Evolutionary conservation across 306 rosid genomes (phyloP).

Genomic region (Arachis stenosperma): DNA sequence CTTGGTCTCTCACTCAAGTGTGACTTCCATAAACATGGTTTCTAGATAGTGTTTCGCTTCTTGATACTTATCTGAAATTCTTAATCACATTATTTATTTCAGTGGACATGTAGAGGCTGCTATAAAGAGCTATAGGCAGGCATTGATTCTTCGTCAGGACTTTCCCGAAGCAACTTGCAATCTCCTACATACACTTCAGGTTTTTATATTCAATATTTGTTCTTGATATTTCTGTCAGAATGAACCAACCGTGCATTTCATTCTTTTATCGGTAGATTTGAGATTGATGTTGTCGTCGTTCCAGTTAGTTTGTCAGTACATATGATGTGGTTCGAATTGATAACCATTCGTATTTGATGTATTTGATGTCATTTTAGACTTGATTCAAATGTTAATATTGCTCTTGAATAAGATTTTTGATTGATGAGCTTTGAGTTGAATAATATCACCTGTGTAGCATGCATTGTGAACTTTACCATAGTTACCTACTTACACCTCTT

Average conservation of each 20-base stretch:
- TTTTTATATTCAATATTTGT: conserved; percentile 23
- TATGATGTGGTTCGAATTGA: neutral
- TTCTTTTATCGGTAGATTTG: conserved; percentile 12
- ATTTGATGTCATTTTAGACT: neutral
- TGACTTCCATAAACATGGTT: conserved; percentile 2
- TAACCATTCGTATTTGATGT: neutral
- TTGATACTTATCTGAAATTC: conserved; percentile 5
- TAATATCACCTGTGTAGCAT: neutral
- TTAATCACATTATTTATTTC: conserved; percentile 35
- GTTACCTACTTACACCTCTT: neutral
- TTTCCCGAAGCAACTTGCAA: conserved; percentile 99
- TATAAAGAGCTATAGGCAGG: conserved; percentile 84
- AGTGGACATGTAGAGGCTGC: conserved; percentile 98
- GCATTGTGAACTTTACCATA: neutral
- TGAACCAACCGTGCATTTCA: neutral
- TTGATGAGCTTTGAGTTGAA: neutral
- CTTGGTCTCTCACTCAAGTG: conserved; percentile 27
- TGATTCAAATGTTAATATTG: neutral
- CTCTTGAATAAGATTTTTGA: conserved; percentile 5
- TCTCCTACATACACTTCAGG: conserved; percentile 96
- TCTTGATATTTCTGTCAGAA: conserved; percentile 6
- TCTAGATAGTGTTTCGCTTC: conserved; percentile 4
- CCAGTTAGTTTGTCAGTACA: neutral
- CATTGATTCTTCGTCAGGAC: conserved; percentile 78
- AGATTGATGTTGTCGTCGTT: neutral